Conservation (phyloP, 306 rosid species). For the Trifolium repens region DNA sequence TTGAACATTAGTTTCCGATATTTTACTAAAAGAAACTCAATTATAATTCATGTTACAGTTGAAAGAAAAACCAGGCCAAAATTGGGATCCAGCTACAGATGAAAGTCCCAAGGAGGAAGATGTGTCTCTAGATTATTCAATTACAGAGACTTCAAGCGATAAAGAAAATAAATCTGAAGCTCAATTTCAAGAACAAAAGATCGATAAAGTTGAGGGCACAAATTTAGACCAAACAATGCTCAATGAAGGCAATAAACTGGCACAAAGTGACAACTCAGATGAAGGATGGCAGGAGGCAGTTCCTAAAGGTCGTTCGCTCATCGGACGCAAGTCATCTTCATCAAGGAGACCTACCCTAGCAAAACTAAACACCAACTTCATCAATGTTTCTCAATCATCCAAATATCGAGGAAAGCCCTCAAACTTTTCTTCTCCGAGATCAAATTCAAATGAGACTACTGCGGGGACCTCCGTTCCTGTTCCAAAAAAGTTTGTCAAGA, state of each 20-base stretch:
- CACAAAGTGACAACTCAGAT: constrained; percentile 69
- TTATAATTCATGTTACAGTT: constrained; percentile 57
- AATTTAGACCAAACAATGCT: constrained; percentile 49
- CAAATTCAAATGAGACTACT: constrained; percentile 60
- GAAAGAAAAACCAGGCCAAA: constrained; percentile 84
- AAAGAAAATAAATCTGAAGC: constrained; percentile 79
- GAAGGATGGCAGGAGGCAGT: constrained; percentile 99
- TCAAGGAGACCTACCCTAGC: constrained; percentile 90
- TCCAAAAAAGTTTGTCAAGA: constrained; percentile 67
- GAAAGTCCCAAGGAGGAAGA: constrained; percentile 73
- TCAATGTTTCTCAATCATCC: constrained; percentile 69
- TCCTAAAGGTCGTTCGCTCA: constrained; percentile 80
- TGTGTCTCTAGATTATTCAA: constrained; percentile 49
- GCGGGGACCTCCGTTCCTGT: constrained; percentile 56
- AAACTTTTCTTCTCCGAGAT: constrained; percentile 62
- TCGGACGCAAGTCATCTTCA: constrained; percentile 76
- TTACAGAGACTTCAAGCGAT: constrained; percentile 68
- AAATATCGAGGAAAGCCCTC: constrained; percentile 70
- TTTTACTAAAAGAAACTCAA: constrained; percentile 31
- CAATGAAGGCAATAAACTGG: constrained; percentile 50
- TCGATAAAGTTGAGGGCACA: constrained; percentile 60
- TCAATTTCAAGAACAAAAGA: constrained; percentile 52
- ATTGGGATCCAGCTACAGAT: constrained; percentile 61
- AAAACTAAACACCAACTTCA: constrained; percentile 81
- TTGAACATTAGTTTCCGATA: background rate